Evolutionary conservation across 176 grass and related monocot species (phyloP).

Genomic region (Rhynchospora tenuis): DNA sequence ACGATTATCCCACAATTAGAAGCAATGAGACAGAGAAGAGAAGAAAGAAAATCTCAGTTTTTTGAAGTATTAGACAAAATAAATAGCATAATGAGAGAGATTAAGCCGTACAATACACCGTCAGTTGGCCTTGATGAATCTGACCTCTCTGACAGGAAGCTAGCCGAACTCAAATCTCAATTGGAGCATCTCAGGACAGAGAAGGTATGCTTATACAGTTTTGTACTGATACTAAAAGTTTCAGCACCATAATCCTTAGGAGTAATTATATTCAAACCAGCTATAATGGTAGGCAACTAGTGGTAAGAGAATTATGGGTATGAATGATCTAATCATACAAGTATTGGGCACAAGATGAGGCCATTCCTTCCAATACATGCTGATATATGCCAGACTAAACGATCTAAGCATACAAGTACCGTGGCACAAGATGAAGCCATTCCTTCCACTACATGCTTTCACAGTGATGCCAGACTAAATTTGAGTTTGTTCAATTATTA

Average conservation of each 20-base stretch:
- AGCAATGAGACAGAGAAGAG: slow-evolving; percentile 42
- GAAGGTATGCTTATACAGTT: slow-evolving; percentile 41
- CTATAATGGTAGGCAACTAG: not conserved
- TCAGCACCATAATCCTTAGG: not conserved
- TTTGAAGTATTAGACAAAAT: slow-evolving; percentile 38
- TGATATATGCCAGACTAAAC: not conserved
- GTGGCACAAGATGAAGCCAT: not conserved
- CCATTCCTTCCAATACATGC: not conserved
- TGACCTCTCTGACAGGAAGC: slow-evolving; percentile 48
- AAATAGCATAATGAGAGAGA: slow-evolving; percentile 40
- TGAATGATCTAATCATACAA: not conserved
- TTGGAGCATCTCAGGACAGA: slow-evolving; percentile 46
- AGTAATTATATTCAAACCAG: not conserved
- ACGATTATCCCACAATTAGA: slow-evolving; percentile 46
- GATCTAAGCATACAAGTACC: not conserved
- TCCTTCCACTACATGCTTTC: not conserved
- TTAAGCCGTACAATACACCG: slow-evolving; percentile 24
- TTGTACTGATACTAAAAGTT: not conserved
- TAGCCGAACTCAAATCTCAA: slow-evolving; percentile 44
- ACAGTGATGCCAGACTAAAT: not conserved
- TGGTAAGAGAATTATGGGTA: not conserved
- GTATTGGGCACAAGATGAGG: not conserved
- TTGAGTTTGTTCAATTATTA: not conserved
- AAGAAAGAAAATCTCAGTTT: slow-evolving; percentile 49
- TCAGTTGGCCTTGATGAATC: not conserved